Base-by-base conservation (phyloP, 2,329 filamentous ascomycete genomes). In the Neophaeococcomyces mojaviensis region DNA sequence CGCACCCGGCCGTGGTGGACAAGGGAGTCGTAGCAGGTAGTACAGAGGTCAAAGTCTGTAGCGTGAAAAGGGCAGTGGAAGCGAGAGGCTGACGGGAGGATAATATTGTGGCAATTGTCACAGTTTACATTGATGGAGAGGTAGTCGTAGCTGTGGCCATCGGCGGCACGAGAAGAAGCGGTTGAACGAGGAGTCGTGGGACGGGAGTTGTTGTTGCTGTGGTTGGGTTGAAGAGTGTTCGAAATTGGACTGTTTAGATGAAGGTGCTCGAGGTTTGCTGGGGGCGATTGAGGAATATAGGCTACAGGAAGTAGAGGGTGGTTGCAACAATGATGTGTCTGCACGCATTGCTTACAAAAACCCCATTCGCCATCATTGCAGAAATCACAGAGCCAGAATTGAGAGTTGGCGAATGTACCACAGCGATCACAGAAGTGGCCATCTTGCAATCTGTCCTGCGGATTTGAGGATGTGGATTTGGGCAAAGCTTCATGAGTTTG, bases 281-380 rank as follows among this genome's bases (percentile, higher is more conserved):
- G n/a, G 3, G 22, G 33, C 8, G 31, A 16, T 12, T 31, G 32
- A 15, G 41, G 41, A 4, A 6, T 9, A 54, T 88, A 83, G 1
- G 81, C 78, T 36, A 94, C 70, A 0, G 89, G 87, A 1, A 94
- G 70, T 1, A 97, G 72, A 5, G 84, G 74, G 59, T 97, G 90
- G 0, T 82, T 85, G 65, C 90, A 97, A 49, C 81, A 84, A 49
- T 76, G 75, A 13, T 87, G 88, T 62, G 83, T 81, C 49, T 90
- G 89, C 24, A 95, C 87, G 55, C 90, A 97, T 49, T 75, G 69
- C 57, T 89, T 88, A 66, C 90, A 97, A 61, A 87, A 96, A 0
- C 90, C 90, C 89, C 89, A 97, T 59, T 94, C 89, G 4, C 88
- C 90, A 51, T 92, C 81, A 57, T 95, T 95, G 67, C 90, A 97